Base-by-base conservation (phyloP, 768 basidiomycete genomes). In the Lentinula raphanica region DNA sequence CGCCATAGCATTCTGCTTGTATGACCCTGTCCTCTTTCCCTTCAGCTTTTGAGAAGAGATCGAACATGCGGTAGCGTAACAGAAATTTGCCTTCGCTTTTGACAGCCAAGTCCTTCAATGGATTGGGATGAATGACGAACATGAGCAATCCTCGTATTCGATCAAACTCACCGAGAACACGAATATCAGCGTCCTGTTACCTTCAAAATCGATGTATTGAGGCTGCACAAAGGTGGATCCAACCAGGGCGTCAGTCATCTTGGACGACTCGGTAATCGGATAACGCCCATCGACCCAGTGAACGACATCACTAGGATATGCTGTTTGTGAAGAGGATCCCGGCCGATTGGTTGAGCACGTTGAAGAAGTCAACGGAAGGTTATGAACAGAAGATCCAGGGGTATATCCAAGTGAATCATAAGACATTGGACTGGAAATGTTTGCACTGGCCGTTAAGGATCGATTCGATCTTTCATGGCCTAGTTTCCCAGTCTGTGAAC, bases 11-110 rank as follows among this genome's bases (percentile, higher is more conserved):
- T 69, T 88, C 85, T 1, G 86, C 86, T 61, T 83, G 78, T 5
- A 88, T 74, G 1, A 74, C 72, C 9, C 76, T 65, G 28, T 77
- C 72, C 17, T 59, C 23, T n/a, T 62, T 60, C 32, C 64, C 66
- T 19, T 61, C 55, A 12, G 75, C 72, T 25, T 68, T 66, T 0
- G 78, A 79, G 64, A 79, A 81, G 36, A 89, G 70, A 68, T 87
- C 84, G 63, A 89, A 86, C 57, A 79, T 76, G 3, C 87, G 76
- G 64, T 88, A 88, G 40, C 86, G 79, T 25, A 88, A 72, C 38
- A 84, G 76, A 64, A 88, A 90, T 15, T 73, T 76, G 23, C 87
- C 87, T 64, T 88, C 86, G 21, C 76, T 77, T 63, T 83, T 84
- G 5, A 89, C 86, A 0, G 87, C 84, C n/a, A 89, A 72, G 64